Conservation (phyloP, 257 asterid species). For the Scutellaria barbata region DNA sequence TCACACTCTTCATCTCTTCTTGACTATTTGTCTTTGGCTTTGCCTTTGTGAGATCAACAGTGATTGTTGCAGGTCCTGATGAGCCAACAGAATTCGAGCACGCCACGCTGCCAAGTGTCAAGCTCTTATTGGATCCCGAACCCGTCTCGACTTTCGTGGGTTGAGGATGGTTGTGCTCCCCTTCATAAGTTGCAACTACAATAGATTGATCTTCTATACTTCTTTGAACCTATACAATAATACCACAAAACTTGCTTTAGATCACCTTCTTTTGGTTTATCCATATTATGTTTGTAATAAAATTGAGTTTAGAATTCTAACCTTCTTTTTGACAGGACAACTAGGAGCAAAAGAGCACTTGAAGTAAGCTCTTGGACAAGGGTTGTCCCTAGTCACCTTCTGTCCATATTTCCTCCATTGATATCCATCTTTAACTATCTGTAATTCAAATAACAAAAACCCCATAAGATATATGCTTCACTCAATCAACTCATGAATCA, state of each 20-base stretch:
- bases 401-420: conserved; percentile 88
- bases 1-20: conserved; percentile 37
- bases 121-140: conserved; percentile 35
- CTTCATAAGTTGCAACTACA: conserved; percentile 74
- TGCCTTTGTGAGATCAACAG: conserved; percentile 62
- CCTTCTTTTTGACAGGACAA: conserved; percentile 97
- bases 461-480: neutral
- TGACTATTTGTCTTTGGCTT: conserved; percentile 36
- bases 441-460: conserved; percentile 16
- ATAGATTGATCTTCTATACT: conserved; percentile 70
- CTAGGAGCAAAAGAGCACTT: conserved; percentile 93
- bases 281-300: too few species aligned
- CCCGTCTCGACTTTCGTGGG: conserved; percentile 39
- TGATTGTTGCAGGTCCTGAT: conserved; percentile 58
- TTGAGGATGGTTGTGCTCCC: conserved; percentile 74
- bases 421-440: conserved; percentile 88
- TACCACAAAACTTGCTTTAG: neutral
- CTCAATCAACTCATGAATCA: neutral
- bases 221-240: conserved; percentile 54
- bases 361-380: conserved; percentile 80
- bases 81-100: conserved; percentile 53
- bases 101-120: conserved; percentile 51
- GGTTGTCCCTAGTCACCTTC: conserved; percentile 75
- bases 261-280: neutral
- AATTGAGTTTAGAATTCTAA: conserved; percentile 21